Percentiles rank a stretch among this genome's conserved stretches.
These are phyloP conservation scores for Saccharomycopsis babjevae DNA, from an alignment of 805 yeast species.

Conservation along the genomic window DNA sequence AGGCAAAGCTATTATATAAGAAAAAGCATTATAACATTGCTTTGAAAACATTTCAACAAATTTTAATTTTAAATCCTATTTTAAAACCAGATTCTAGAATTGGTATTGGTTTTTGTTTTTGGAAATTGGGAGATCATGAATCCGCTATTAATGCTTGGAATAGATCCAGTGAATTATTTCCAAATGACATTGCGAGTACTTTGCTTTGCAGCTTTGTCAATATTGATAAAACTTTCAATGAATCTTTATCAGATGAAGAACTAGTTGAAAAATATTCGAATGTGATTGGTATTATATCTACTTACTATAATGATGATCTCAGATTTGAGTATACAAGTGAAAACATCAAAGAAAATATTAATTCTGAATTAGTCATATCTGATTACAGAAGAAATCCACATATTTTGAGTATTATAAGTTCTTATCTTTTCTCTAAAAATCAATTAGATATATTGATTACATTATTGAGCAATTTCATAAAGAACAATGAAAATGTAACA, in stretches of 20 bases:
- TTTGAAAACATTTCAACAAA: constrained; percentile 74
- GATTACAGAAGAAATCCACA: constrained; percentile 42
- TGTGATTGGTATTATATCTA: constrained; percentile 36
- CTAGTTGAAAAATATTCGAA: constrained; percentile 50
- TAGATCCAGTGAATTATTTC: constrained; percentile 60
- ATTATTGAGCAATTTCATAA: constrained; percentile 38
- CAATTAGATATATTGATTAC: constrained; percentile 47
- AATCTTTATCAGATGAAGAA: constrained; percentile 46
- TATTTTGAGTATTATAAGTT: constrained; percentile 54
- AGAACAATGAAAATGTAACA: constrained; percentile 16
- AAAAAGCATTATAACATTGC: constrained; percentile 67
- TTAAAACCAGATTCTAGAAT: constrained; percentile 85
- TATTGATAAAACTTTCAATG: constrained; percentile 51
- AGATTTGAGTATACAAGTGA: not conserved
- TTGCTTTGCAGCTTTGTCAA: constrained; percentile 57
- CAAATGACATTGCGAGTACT: constrained; percentile 48
- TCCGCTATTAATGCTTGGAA: constrained; percentile 80
- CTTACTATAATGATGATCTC: constrained; percentile 5
- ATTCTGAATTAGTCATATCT: not conserved
- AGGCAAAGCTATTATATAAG: constrained; percentile 69
- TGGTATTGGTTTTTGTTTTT: constrained; percentile 90
- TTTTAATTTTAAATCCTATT: constrained; percentile 64
- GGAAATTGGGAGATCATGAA: constrained; percentile 71
- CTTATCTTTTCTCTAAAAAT: constrained; percentile 62
- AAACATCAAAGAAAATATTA: not conserved